A percentile compares a stretch with the other conserved stretches of the same genome.
phyloP scores from a whole-genome alignment of 192 early-diverging fungal species.

The Coemansia pectinata region DNA sequence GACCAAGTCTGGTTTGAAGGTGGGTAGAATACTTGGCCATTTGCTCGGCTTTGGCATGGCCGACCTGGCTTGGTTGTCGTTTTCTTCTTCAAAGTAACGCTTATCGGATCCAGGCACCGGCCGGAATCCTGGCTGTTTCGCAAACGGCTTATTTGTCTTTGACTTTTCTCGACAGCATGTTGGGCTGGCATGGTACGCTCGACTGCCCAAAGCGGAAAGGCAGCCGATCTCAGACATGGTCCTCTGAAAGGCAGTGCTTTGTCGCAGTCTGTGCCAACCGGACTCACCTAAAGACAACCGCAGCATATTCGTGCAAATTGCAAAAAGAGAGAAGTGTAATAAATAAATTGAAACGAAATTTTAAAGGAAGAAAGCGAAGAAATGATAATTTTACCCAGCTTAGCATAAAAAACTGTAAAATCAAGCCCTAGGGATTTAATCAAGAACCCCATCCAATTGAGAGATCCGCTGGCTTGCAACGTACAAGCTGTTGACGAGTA shows the following conservation, averaged over 20 bases:
- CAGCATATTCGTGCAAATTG: neutral
- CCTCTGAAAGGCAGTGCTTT: neutral
- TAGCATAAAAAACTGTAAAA: neutral
- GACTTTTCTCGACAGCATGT: neutral
- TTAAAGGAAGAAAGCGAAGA: neutral
- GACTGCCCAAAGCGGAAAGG: neutral
- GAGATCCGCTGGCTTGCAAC: neutral
- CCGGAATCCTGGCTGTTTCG: neutral
- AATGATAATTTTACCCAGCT: neutral
- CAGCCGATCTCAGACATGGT: neutral
- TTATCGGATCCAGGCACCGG: neutral
- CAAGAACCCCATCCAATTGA: neutral
- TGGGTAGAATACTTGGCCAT: neutral
- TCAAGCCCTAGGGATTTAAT: neutral
- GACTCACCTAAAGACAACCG: neutral
- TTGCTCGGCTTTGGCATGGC: no score
- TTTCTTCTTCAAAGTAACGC: neutral
- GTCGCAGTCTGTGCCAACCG: neutral
- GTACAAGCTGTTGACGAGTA: neutral
- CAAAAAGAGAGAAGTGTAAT: neutral
- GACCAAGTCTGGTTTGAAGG: neutral
- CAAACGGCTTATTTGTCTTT: neutral
- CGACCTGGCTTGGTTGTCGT: neutral
- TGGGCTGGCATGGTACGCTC: conserved; percentile 3
- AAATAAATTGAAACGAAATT: neutral